Conservation (phyloP, 169 alveolate genomes). For the Eimeria sp. region DNA sequence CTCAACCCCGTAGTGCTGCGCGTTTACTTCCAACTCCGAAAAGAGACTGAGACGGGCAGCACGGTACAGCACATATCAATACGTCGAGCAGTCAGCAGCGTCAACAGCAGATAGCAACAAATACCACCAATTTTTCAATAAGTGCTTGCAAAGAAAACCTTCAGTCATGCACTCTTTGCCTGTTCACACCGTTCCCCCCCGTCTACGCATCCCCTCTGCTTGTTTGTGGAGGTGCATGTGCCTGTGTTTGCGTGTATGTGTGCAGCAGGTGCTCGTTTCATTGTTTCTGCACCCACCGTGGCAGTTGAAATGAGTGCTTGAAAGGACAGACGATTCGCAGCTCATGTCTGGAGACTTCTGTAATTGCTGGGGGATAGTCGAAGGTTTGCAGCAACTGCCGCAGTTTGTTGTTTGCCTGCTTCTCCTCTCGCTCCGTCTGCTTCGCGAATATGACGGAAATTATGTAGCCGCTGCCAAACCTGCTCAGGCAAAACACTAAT, state of each 20-base stretch:
- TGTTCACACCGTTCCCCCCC: neutral
- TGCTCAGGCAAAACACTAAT: slow-evolving; percentile 6
- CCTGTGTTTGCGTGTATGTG: too few species aligned
- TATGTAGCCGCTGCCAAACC: slow-evolving; percentile 65
- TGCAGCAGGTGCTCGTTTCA: neutral
- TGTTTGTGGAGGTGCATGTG: neutral
- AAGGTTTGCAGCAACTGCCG: slow-evolving; percentile 37
- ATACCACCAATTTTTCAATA: neutral
- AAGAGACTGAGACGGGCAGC: slow-evolving; percentile 44
- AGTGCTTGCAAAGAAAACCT: neutral
- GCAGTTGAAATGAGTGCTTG: slow-evolving; percentile 36
- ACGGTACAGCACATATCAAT: neutral
- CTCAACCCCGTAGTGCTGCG: slow-evolving; percentile 25
- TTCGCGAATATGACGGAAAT: neutral
- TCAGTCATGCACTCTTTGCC: neutral
- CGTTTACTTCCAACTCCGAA: slow-evolving; percentile 35
- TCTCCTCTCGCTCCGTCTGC: slow-evolving; percentile 41
- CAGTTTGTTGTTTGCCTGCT: slow-evolving; percentile 39
- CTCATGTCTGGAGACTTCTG: slow-evolving; percentile 51
- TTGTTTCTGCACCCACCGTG: slow-evolving; percentile 20
- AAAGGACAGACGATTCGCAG: slow-evolving; percentile 53
- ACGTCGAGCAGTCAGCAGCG: neutral
- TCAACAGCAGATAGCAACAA: neutral
- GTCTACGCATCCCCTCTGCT: neutral
- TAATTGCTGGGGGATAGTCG: slow-evolving; percentile 27